Percentiles rank a stretch among this genome's conserved stretches.
Conservation (phyloP, 352 stramenopile genomes). For the Pythium rhizo-oryzae region DNA sequence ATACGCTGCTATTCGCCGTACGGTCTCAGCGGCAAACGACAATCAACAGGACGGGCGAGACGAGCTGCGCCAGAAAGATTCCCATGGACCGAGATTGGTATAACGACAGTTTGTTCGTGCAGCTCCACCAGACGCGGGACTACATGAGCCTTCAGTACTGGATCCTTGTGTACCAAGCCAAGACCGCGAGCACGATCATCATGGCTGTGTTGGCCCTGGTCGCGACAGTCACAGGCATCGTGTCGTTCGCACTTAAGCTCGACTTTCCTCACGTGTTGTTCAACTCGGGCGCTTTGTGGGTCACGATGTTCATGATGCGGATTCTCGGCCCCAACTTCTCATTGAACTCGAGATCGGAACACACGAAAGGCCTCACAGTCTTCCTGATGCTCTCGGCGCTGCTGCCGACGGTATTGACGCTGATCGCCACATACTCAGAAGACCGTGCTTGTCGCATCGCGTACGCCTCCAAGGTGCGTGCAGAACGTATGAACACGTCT, state of each 20-base stretch:
- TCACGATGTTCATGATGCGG: slow-evolving; percentile 55
- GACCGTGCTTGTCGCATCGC: slow-evolving; percentile 68
- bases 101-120: slow-evolving; percentile 38
- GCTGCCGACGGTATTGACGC: slow-evolving; percentile 59
- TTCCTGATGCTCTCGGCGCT: slow-evolving; percentile 69
- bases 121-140: slow-evolving; percentile 27
- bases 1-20: slow-evolving; percentile 53
- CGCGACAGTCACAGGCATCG: slow-evolving; percentile 58
- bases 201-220: slow-evolving; percentile 67
- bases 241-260: slow-evolving; percentile 75
- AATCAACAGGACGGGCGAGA: slow-evolving; percentile 35
- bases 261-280: slow-evolving; percentile 77
- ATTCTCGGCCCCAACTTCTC: slow-evolving; percentile 54
- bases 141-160: slow-evolving; percentile 62
- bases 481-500: slow-evolving; percentile 81
- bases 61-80: slow-evolving; percentile 50
- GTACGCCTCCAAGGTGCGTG: slow-evolving; percentile 74
- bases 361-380: slow-evolving; percentile 53
- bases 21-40: slow-evolving; percentile 41
- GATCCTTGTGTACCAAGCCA: slow-evolving; percentile 69
- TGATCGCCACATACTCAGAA: slow-evolving; percentile 79
- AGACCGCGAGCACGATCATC: slow-evolving; percentile 60
- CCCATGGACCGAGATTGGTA: slow-evolving; percentile 51
- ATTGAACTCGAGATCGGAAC: slow-evolving; percentile 42
- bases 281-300: slow-evolving; percentile 52